Evolutionary conservation across 2,329 filamentous ascomycete genomes (phyloP), one percentile per base, ranked within the genome.

Genomic region (Hypoxylon sp.): DNA sequence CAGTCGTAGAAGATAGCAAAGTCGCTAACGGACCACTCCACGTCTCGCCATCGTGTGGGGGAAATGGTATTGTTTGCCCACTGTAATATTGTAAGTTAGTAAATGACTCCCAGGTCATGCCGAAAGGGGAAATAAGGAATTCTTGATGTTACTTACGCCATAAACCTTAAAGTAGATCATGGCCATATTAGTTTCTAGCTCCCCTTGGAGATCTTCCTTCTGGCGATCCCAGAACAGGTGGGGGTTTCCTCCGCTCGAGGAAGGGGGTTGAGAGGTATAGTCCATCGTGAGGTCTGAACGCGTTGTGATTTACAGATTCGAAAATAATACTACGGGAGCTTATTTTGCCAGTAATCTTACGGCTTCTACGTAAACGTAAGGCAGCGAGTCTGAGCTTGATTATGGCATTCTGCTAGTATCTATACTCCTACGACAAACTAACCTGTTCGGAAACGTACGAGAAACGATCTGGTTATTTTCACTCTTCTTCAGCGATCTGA

Each of bases 1-100:
- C 58, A 68, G 48, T 68, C 51, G 22, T 54, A 70, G 17, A 70
- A 70, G 13, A 17, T 42, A 0, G 37, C 58, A 61, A 70, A 68
- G 48, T 70, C 68, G 2, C 48, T 10, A 5, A 68, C 1, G 6
- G 61, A 54, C 68, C 68, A 70, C 5, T 5, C 6, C 1, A 61
- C 46, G 1, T 60, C 31, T 33, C 50, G 55, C 50, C 46, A 57
- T 0, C 53, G 11, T 8, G 5, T 14, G n/a, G 30, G 31, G 3
- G 6, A 3, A 13, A 64, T 22, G 17, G 11, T n/a, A 7, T 4
- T 3, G 20, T 40, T 27, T 14, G 11, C 22, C 10, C n/a, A 42
- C 33, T 37, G 33, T 8, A 37, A 14, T 5, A 13, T 2, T 37
- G 5, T 27, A 11, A 37, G 11, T 37, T 13, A 37, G 33, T 37